Evolutionary conservation across 1,284 basidiomycete genomes (phyloP), one percentile per base, ranked within the genome.

Genomic region (Leccinum griseonigrum): DNA sequence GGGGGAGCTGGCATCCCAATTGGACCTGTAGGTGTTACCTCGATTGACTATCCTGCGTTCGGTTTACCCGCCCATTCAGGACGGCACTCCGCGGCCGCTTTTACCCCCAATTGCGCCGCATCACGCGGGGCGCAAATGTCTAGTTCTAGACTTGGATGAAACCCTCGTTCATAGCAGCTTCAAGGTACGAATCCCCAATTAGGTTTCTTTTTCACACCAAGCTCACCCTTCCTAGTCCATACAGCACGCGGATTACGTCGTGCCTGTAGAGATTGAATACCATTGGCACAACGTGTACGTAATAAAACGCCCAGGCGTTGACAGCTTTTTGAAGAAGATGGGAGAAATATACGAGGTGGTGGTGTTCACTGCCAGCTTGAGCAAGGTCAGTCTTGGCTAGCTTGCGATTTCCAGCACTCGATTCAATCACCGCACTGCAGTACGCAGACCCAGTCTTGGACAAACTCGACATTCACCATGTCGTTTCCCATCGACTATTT

Each of bases 221-320:
- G 54, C 60, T 74, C 18, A 75, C 2, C 26, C 46, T 40, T 34
- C 43, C 4, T 73, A 97, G 95, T 92, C 95, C 67, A 94, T 98
- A 71, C 93, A 91, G 66, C 90, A 95, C 69, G 95, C 97, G 40
- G 97, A 99, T 78, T 99, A 96, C 75, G 93, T 99, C 64, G 97
- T 99, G 0, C 97, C 97, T 1, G 97, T 99, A 54, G 97, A 99
- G 78, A 99, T 99, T 67, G 97, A 99, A 74, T 95, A 94, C 65
- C 90, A 97, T 69, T 94, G 92, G 82, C 97, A 99, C 76, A 98
- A 98, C 71, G 95, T 99, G 64, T 98, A 99, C 77, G 97, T 99
- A 50, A 95, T 99, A 77, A 99, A 99, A 78, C 89, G 97, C 54
- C 97, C 97, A 2, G 97, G 97, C 8, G 97, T 99, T 29, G 97